A percentile compares a stretch with the other conserved stretches of the same genome.
phyloP scores from a whole-genome alignment of 257 asterid genomes.

The Solanum paucissectum region DNA sequence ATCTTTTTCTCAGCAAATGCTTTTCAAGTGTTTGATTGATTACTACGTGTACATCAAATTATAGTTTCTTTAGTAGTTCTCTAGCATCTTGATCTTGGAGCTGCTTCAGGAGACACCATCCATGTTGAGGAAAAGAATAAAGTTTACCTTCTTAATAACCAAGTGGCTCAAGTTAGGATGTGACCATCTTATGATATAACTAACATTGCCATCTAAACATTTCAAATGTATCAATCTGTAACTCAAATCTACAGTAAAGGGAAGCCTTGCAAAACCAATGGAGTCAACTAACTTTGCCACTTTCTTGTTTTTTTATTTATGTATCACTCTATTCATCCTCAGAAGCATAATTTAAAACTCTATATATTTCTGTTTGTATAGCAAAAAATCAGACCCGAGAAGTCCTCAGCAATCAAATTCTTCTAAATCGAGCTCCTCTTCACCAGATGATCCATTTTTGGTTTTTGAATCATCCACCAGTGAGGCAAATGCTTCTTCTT shows the following conservation, averaged over 20 bases:
- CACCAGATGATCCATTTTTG: conserved; percentile 49
- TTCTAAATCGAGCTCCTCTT: conserved; percentile 28
- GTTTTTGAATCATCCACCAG: conserved; percentile 39
- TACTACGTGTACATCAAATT: not conserved
- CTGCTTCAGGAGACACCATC: not conserved
- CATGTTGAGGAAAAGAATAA: not conserved
- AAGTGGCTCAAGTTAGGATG: not conserved
- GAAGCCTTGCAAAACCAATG: not conserved
- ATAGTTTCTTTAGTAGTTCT: not conserved
- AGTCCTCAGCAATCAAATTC: conserved; percentile 25
- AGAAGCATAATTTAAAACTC: not conserved
- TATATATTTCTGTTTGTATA: conserved; percentile 10
- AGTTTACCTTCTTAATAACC: not conserved
- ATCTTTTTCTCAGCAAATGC: not conserved
- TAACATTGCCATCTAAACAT: not conserved
- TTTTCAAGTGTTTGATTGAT: not conserved
- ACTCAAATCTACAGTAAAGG: not conserved
- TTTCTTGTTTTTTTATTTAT: not conserved
- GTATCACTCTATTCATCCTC: not conserved
- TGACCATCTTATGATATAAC: not conserved
- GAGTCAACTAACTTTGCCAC: not conserved
- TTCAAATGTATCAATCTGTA: not conserved
- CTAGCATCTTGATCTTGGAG: not conserved
- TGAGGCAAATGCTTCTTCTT: conserved; percentile 20
- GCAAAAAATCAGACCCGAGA: conserved; percentile 14